phyloP scores from a whole-genome alignment of 495 filamentous ascomycete species.

The Daldinia childiae region DNA sequence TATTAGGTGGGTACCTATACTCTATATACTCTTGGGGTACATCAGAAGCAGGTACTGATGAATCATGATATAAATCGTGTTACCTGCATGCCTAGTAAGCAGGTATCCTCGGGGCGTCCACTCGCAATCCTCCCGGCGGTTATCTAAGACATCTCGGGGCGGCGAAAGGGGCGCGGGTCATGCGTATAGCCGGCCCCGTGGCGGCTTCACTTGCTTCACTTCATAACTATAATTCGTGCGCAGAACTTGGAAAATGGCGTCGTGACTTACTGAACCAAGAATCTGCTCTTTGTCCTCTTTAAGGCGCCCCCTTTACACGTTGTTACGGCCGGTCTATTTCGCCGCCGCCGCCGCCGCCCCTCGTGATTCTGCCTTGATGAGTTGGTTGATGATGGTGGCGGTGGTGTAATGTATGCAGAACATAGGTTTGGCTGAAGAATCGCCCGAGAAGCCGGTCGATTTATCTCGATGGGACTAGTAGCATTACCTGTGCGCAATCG shows the following conservation, averaged over 20 bases:
- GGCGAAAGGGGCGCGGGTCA: slow-evolving; percentile 11
- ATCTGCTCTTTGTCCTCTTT: neutral
- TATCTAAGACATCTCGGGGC: neutral
- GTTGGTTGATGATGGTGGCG: neutral
- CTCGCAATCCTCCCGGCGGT: neutral
- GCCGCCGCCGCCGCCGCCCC: neutral
- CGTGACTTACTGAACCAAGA: neutral
- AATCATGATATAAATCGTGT: neutral
- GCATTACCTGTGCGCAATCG: neutral
- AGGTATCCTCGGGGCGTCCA: neutral
- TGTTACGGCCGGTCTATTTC: slow-evolving; percentile 3
- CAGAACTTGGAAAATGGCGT: neutral
- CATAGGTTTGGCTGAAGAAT: neutral
- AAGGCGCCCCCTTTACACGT: neutral
- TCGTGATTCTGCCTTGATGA: neutral
- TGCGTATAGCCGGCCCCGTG: neutral
- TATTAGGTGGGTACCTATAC: neutral
- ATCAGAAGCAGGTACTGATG: neutral
- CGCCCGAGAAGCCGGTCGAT: neutral
- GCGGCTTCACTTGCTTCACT: neutral
- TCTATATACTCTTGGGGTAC: neutral
- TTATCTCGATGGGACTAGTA: slow-evolving; percentile 1
- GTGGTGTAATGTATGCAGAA: too few species aligned
- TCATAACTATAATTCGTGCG: neutral
- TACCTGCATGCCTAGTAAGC: neutral